Evolutionary conservation across 2,329 filamentous ascomycete genomes (phyloP).

Genomic region (Alternaria brassicae): DNA sequence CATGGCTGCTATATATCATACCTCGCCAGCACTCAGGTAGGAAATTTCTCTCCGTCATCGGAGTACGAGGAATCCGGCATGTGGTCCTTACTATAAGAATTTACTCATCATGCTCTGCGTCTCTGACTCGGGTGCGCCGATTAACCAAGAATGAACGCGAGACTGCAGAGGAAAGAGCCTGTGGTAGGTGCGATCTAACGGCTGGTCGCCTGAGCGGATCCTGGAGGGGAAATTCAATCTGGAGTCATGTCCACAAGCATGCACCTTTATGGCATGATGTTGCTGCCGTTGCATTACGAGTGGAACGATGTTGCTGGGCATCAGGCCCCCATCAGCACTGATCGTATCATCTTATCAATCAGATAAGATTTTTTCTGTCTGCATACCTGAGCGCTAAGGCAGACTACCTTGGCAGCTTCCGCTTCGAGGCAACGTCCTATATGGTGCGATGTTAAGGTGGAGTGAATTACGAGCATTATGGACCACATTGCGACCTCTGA

Average conservation of each 20-base stretch:
- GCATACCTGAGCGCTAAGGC: slow-evolving; percentile 19
- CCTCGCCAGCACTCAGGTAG: neutral
- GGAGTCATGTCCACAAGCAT: neutral
- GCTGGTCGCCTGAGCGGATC: neutral
- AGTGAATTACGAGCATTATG: slow-evolving; percentile 10
- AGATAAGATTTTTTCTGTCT: slow-evolving; percentile 31
- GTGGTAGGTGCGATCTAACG: neutral
- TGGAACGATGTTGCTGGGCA: neutral
- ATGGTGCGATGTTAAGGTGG: neutral
- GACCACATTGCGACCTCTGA: neutral
- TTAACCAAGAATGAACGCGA: neutral
- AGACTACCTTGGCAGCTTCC: slow-evolving; percentile 10
- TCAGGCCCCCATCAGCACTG: slow-evolving; percentile 1
- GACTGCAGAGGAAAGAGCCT: neutral
- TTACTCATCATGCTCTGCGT: neutral
- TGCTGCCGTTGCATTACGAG: neutral
- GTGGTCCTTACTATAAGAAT: neutral
- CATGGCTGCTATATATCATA: neutral
- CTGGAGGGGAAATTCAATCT: neutral
- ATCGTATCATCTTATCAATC: slow-evolving; percentile 38
- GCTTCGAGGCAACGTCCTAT: slow-evolving; percentile 4
- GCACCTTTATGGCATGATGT: neutral
- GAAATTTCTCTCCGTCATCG: neutral
- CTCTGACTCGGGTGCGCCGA: neutral
- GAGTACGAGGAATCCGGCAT: neutral